Evolutionary conservation across 179 eudicot genomes (phyloP).

Genomic region (Dionaea muscipula): DNA sequence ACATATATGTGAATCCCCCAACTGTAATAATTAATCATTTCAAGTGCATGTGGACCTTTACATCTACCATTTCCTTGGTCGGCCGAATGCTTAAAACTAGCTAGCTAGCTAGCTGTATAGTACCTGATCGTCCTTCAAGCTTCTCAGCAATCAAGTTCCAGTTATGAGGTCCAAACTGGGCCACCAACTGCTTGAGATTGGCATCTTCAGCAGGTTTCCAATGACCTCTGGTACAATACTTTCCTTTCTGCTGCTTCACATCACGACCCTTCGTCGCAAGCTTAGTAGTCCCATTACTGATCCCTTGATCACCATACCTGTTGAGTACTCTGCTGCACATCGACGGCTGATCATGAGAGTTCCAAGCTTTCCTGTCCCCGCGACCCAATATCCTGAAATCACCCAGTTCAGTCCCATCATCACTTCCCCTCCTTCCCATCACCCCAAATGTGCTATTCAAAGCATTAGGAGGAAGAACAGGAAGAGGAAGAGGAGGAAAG

Average conservation of each 20-base stretch:
- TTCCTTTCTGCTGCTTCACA: conserved; percentile 2
- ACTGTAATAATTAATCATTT: too few species aligned
- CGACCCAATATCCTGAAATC: not conserved
- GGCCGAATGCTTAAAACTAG: not conserved
- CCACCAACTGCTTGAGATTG: conserved; percentile 40
- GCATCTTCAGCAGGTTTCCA: conserved; percentile 60
- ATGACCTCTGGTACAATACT: conserved; percentile 51
- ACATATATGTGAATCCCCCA: too few species aligned
- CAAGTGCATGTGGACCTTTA: too few species aligned
- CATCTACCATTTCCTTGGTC: not conserved
- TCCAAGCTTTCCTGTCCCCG: not conserved
- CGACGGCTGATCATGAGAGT: not conserved
- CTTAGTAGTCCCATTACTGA: not conserved
- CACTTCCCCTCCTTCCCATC: not conserved
- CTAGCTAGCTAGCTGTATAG: too few species aligned
- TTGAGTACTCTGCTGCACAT: not conserved
- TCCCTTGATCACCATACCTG: not conserved
- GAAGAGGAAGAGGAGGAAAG: not conserved
- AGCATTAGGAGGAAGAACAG: not conserved
- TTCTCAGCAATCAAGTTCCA: conserved; percentile 57
- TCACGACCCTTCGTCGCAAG: not conserved
- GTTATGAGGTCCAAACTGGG: conserved; percentile 49
- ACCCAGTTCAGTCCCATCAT: conserved; percentile 10
- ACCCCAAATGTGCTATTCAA: not conserved
- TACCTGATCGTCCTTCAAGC: conserved; percentile 55